Evolutionary conservation across 805 yeast species (phyloP).

Genomic region (Saccharomycopsis babjevae): DNA sequence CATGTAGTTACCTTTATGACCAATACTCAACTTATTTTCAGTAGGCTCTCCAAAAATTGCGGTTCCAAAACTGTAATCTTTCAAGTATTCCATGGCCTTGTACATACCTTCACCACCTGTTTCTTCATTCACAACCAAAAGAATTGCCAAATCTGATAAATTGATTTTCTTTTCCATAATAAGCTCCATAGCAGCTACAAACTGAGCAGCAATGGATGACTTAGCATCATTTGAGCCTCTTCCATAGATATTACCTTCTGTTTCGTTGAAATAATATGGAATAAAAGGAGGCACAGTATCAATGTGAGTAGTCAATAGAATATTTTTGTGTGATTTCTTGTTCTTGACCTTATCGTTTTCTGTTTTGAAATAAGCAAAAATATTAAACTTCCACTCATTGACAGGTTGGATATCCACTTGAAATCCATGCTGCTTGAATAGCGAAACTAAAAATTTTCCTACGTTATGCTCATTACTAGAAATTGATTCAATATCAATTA

Average conservation of each 20-base stretch:
- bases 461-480: conserved; percentile 25
- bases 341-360: conserved; percentile 22
- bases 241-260: conserved; percentile 37
- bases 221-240: conserved; percentile 68
- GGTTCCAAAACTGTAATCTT: conserved; percentile 11
- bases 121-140: conserved; percentile 68
- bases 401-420: conserved; percentile 25
- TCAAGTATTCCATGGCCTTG: conserved; percentile 30
- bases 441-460: conserved; percentile 27
- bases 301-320: conserved; percentile 39
- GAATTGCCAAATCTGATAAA: conserved; percentile 43
- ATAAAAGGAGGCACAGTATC: conserved; percentile 48
- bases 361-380: conserved; percentile 33
- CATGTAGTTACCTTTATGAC: conserved; percentile 52
- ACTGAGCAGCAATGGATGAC: conserved; percentile 55
- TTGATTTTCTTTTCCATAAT: conserved; percentile 25
- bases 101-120: conserved; percentile 56
- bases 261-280: conserved; percentile 28
- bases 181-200: conserved; percentile 43
- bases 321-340: conserved; percentile 27
- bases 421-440: conserved; percentile 30
- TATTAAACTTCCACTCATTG: conserved; percentile 28
- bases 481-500: conserved; percentile 25
- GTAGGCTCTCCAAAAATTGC: conserved; percentile 74
- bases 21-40: conserved; percentile 54